Percentiles rank a stretch among this genome's conserved stretches.
Evolutionary conservation across 805 yeast genomes (phyloP).

Genomic region (Saccharomyces paradoxus): DNA sequence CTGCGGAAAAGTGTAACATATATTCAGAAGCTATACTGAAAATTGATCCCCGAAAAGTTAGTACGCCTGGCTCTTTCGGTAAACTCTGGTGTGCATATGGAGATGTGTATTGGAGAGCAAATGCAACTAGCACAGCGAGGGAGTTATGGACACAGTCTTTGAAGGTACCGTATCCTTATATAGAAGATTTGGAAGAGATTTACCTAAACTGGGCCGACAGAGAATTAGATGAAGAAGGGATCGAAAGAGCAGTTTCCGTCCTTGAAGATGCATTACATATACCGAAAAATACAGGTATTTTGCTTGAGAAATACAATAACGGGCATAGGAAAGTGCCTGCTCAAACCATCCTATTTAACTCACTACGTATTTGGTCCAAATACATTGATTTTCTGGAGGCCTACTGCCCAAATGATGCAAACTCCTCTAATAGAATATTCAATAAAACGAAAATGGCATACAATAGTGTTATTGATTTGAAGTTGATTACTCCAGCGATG

Average conservation of each 20-base stretch:
- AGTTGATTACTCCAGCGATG: constrained; percentile 60
- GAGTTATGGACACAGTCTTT: constrained; percentile 55
- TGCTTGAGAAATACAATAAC: constrained; percentile 14
- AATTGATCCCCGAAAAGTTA: constrained; percentile 52
- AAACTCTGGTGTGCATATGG: constrained; percentile 69
- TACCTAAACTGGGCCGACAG: constrained; percentile 73
- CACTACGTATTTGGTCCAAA: constrained; percentile 60
- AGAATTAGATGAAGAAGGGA: constrained; percentile 43
- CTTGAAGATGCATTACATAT: constrained; percentile 36
- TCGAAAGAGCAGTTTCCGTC: constrained; percentile 37
- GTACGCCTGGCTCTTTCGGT: constrained; percentile 38
- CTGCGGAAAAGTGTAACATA: constrained; percentile 34
- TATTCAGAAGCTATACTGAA: constrained; percentile 58
- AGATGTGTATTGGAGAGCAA: constrained; percentile 45
- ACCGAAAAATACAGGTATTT: constrained; percentile 29
- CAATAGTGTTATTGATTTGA: constrained; percentile 46
- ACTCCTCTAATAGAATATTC: not conserved
- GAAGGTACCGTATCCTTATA: constrained; percentile 56
- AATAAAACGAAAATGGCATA: constrained; percentile 31
- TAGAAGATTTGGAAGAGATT: constrained; percentile 58
- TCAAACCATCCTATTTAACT: constrained; percentile 52
- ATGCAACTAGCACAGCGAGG: constrained; percentile 52
- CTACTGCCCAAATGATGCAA: constrained; percentile 31
- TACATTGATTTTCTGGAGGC: constrained; percentile 66
- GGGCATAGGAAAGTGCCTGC: constrained; percentile 33